Evolutionary conservation across 495 filamentous ascomycete species (phyloP).

Genomic region (Melanomma pulvis-pyrius): DNA sequence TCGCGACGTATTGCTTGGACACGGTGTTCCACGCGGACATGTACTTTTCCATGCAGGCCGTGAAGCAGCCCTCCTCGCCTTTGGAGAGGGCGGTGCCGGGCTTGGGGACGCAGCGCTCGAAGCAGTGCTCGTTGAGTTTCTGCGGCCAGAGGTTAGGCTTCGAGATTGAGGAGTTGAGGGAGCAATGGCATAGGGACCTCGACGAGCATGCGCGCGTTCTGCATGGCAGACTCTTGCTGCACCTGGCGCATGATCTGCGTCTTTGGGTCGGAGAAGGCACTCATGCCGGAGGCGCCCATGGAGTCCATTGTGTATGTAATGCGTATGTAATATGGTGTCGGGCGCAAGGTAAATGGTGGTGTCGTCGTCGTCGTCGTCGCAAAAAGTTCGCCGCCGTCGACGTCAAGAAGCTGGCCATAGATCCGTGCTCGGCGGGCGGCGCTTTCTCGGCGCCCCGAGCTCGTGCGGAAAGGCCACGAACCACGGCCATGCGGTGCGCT

Average conservation of each 20-base stretch:
- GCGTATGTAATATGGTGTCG: background rate
- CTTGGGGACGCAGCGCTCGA: conserved; percentile 86
- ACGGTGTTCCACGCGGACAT: conserved; percentile 90
- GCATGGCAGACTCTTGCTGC: conserved; percentile 70
- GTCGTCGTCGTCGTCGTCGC: background rate
- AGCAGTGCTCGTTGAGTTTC: conserved; percentile 98
- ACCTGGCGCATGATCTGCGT: conserved; percentile 71
- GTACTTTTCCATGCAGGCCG: conserved; percentile 96
- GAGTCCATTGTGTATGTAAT: conserved; percentile 35
- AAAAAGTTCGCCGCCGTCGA: background rate
- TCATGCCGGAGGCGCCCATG: conserved; percentile 30
- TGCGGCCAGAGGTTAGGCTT: conserved; percentile 43
- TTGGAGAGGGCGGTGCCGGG: conserved; percentile 76
- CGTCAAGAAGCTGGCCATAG: background rate
- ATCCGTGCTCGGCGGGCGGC: background rate
- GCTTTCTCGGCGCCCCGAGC: conserved; percentile 10
- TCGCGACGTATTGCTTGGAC: conserved; percentile 69
- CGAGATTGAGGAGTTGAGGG: background rate
- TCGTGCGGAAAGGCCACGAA: conserved; percentile 34
- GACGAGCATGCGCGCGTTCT: conserved; percentile 74
- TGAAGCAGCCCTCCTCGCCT: conserved; percentile 75
- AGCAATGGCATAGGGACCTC: conserved; percentile 57
- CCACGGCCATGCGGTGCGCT: conserved; percentile 1
- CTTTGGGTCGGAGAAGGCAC: conserved; percentile 59
- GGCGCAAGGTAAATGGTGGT: background rate